Evolutionary conservation across 139 green algal genomes (phyloP).

Genomic region (Chlorella sorokiniana): DNA sequence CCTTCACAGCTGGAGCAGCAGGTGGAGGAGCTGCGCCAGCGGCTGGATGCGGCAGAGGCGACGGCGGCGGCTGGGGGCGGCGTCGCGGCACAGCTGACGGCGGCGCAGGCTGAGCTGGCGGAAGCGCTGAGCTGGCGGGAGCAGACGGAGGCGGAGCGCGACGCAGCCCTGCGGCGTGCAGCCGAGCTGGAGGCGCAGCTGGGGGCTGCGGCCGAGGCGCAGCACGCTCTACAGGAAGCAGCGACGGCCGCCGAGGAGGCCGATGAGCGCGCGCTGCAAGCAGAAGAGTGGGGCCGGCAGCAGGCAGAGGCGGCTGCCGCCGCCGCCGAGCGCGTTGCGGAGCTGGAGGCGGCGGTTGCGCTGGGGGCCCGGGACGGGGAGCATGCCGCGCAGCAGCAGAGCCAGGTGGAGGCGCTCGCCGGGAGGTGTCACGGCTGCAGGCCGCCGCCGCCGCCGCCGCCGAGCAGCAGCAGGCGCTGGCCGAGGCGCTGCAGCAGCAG

Average conservation of each 20-base stretch:
- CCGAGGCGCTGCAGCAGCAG: slow-evolving; percentile 27
- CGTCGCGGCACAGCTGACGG: neutral
- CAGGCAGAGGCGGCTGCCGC: neutral
- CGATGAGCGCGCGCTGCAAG: neutral
- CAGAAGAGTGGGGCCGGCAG: neutral
- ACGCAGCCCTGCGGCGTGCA: neutral
- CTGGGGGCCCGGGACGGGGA: neutral
- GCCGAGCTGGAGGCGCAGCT: neutral
- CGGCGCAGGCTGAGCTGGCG: slow-evolving; percentile 2
- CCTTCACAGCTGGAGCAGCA: slow-evolving; percentile 19
- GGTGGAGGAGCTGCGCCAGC: neutral
- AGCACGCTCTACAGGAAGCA: neutral
- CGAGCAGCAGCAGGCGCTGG: slow-evolving; percentile 22
- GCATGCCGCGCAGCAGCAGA: neutral
- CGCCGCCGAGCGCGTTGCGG: neutral
- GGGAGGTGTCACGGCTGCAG: neutral
- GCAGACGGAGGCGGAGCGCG: neutral
- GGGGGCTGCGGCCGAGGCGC: neutral
- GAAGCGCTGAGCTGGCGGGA: neutral
- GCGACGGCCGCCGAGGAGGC: neutral
- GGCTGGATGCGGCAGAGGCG: neutral
- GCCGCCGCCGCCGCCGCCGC: neutral
- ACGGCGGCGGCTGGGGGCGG: neutral
- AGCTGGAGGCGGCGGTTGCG: neutral
- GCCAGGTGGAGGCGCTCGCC: neutral